These are phyloP conservation scores for Globisporangium nodosum DNA, from an alignment of 352 stramenopile species.

Conservation along the genomic window DNA sequence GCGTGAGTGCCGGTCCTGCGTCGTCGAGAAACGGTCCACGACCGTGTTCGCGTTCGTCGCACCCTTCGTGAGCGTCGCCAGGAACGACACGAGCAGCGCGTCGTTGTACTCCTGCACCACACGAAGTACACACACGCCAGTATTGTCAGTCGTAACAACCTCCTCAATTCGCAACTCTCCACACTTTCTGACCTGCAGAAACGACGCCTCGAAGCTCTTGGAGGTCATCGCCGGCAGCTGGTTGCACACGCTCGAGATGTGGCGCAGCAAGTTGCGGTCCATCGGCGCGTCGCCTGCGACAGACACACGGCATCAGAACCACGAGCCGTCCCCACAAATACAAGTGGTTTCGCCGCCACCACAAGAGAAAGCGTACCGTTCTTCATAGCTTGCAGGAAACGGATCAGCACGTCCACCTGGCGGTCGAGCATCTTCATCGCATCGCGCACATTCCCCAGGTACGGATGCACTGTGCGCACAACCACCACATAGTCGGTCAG, in stretches of 20 bases:
- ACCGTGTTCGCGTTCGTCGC: slow-evolving; percentile 72
- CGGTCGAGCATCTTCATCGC: slow-evolving; percentile 84
- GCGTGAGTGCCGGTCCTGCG: slow-evolving; percentile 65
- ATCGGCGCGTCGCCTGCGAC: slow-evolving; percentile 47
- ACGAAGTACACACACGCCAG: background rate
- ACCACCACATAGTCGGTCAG: slow-evolving; percentile 8
- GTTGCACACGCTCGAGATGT: slow-evolving; percentile 85
- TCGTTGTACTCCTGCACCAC: slow-evolving; percentile 72
- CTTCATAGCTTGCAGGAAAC: slow-evolving; percentile 73
- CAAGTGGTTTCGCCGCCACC: background rate
- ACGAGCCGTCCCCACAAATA: background rate
- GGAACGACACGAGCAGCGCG: slow-evolving; percentile 72
- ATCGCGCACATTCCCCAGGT: slow-evolving; percentile 74
- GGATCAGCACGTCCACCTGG: slow-evolving; percentile 70
- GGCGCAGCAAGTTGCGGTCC: slow-evolving; percentile 75
- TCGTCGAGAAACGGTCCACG: slow-evolving; percentile 70
- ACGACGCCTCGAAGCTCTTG: slow-evolving; percentile 65
- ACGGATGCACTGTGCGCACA: slow-evolving; percentile 60
- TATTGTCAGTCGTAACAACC: background rate
- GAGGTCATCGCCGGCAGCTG: slow-evolving; percentile 75
- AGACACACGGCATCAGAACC: background rate
- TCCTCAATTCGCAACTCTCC: slow-evolving; percentile 1
- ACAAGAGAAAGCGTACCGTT: slow-evolving; percentile 22
- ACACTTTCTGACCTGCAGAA: slow-evolving; percentile 29
- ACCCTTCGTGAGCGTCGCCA: slow-evolving; percentile 81